These are phyloP conservation scores for Polyporus tsugae DNA, from an alignment of 1,284 basidiomycete genomes.

Conservation along the genomic window DNA sequence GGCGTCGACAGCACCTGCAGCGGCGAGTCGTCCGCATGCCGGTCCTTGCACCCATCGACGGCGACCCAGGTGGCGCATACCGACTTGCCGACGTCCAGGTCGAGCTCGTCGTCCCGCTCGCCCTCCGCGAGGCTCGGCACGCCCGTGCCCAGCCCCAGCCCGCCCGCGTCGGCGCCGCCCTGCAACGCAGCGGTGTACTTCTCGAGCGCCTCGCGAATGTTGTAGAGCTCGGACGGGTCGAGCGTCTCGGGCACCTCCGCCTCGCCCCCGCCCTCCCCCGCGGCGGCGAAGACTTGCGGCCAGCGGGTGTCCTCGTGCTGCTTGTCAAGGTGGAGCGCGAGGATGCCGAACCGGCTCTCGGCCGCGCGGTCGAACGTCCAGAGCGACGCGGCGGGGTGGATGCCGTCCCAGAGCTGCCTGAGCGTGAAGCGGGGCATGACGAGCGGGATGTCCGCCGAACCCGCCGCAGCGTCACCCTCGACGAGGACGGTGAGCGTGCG, in stretches of 20 bases:
- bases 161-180: slow-evolving; percentile 63
- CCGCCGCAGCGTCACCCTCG: slow-evolving; percentile 40
- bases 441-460: slow-evolving; percentile 27
- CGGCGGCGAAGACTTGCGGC: slow-evolving; percentile 77
- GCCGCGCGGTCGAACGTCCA: slow-evolving; percentile 90
- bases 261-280: slow-evolving; percentile 47
- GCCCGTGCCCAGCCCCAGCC: slow-evolving; percentile 66
- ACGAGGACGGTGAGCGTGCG: slow-evolving; percentile 74
- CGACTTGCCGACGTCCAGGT: slow-evolving; percentile 69
- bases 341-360: slow-evolving; percentile 67
- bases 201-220: slow-evolving; percentile 82
- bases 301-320: slow-evolving; percentile 82
- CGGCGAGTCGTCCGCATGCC: slow-evolving; percentile 48
- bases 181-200: slow-evolving; percentile 80
- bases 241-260: slow-evolving; percentile 89
- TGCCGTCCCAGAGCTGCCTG: slow-evolving; percentile 78
- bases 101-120: slow-evolving; percentile 87
- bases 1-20: slow-evolving; percentile 68
- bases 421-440: slow-evolving; percentile 67
- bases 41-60: slow-evolving; percentile 51
- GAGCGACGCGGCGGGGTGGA: slow-evolving; percentile 76
- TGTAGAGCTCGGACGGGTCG: slow-evolving; percentile 82
- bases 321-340: slow-evolving; percentile 90
- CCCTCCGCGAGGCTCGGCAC: slow-evolving; percentile 82
- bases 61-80: slow-evolving; percentile 71